These are phyloP conservation scores for Chalaropsis thielavioides DNA, from an alignment of 2,329 filamentous ascomycete genomes.

Conservation along the genomic window DNA sequence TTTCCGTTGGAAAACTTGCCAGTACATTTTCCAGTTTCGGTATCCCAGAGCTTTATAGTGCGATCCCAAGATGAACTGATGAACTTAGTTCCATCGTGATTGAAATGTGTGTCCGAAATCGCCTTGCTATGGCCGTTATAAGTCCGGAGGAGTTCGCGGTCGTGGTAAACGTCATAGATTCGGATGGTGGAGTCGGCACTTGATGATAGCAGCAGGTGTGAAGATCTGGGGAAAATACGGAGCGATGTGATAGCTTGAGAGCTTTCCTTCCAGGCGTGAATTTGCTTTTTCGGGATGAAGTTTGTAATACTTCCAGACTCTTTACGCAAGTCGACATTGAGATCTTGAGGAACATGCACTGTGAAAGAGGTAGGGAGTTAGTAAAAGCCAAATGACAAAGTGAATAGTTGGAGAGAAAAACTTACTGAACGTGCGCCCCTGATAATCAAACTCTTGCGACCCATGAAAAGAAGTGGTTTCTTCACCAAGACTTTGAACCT, in stretches of 20 bases:
- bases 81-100: slow-evolving; percentile 67
- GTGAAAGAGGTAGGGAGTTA: slow-evolving; percentile 5
- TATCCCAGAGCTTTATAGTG: slow-evolving; percentile 96
- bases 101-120: slow-evolving; percentile 81
- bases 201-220: slow-evolving; percentile 79
- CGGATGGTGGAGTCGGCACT: slow-evolving; percentile 83
- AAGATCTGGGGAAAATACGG: slow-evolving; percentile 76
- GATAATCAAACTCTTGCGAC: slow-evolving; percentile 72
- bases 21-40: slow-evolving; percentile 79
- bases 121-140: slow-evolving; percentile 84
- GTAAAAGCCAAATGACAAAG: neutral
- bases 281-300: slow-evolving; percentile 84
- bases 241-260: slow-evolving; percentile 74
- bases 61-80: slow-evolving; percentile 86
- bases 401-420: neutral
- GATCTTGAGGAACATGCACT: slow-evolving; percentile 82
- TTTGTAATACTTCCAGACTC: slow-evolving; percentile 70
- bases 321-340: slow-evolving; percentile 73
- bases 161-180: slow-evolving; percentile 88
- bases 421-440: slow-evolving; percentile 70
- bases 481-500: slow-evolving; percentile 45
- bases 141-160: slow-evolving; percentile 75
- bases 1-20: slow-evolving; percentile 85
- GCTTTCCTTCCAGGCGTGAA: slow-evolving; percentile 79
- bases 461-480: slow-evolving; percentile 87